A percentile compares a stretch with the other conserved stretches of the same genome.
These are phyloP conservation scores for Mycena indigotica DNA, from an alignment of 768 basidiomycete genomes.

Conservation along the genomic window DNA sequence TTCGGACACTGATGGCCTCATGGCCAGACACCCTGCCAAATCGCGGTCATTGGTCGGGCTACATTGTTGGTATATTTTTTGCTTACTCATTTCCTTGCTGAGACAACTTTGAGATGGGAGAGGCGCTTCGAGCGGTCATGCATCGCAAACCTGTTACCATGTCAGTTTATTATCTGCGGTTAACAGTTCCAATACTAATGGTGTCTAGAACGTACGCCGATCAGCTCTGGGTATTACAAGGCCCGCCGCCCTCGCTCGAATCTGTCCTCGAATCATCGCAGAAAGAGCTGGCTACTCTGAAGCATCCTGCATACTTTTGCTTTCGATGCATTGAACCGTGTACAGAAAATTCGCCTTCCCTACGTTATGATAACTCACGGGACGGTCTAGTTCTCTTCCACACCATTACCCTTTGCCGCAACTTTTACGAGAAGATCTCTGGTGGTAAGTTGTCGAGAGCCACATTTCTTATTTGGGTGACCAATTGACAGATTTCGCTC, in stretches of 20 bases:
- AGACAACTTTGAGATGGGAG: not conserved
- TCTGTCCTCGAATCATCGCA: not conserved
- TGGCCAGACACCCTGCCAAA: not conserved
- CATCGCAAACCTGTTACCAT: not conserved
- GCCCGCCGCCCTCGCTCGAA: not conserved
- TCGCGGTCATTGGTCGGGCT: not conserved
- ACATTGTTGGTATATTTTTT: not conserved
- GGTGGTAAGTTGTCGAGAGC: not conserved
- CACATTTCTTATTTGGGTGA: not conserved
- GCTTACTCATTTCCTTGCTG: not conserved
- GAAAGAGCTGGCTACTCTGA: not conserved
- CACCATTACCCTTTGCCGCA: not conserved
- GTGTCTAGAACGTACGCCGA: not conserved
- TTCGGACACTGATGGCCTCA: not conserved
- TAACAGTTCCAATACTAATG: not conserved
- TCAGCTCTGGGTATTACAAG: not conserved
- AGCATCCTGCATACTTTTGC: not conserved
- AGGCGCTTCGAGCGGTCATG: not conserved
- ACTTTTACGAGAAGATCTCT: not conserved
- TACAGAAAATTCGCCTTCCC: not conserved
- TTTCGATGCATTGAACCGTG: not conserved
- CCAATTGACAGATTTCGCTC: not conserved
- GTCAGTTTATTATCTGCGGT: not conserved
- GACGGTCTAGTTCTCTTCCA: constrained; percentile 1
- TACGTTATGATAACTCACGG: not conserved